Conservation (phyloP, 805 yeast species). For the Yamadazyma nakazawae region DNA sequence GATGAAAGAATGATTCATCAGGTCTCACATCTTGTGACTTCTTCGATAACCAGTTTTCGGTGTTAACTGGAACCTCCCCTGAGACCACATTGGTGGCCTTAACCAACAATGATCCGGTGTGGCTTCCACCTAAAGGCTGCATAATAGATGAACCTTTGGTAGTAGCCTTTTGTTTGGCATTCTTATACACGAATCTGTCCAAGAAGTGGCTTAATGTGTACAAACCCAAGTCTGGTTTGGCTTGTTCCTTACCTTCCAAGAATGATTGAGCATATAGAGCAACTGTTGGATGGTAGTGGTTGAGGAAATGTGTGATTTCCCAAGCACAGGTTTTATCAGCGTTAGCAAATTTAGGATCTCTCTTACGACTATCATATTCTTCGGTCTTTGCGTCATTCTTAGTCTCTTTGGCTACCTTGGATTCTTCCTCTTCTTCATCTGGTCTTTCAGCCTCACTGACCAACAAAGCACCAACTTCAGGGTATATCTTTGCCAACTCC, state of each 20-base stretch:
- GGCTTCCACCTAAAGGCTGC: constrained; percentile 94
- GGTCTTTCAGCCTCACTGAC: constrained; percentile 46
- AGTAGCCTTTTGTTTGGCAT: constrained; percentile 72
- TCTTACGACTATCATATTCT: constrained; percentile 75
- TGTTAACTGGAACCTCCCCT: constrained; percentile 68
- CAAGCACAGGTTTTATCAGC: constrained; percentile 80
- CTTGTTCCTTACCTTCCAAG: constrained; percentile 45
- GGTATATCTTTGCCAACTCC: constrained; percentile 61
- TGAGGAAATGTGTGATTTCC: constrained; percentile 73
- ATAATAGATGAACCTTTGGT: constrained; percentile 89
- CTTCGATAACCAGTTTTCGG: constrained; percentile 77
- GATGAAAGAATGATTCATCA: constrained; percentile 84
- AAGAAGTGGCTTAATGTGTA: constrained; percentile 86
- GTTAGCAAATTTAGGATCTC: constrained; percentile 91
- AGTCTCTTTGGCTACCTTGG: constrained; percentile 10
- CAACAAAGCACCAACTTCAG: constrained; percentile 65
- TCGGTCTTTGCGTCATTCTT: constrained; percentile 11
- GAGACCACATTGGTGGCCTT: constrained; percentile 49
- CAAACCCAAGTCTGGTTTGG: constrained; percentile 87
- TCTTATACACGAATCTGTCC: constrained; percentile 92
- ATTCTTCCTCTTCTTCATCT: constrained; percentile 31
- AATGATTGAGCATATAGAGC: constrained; percentile 71
- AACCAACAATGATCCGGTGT: constrained; percentile 66
- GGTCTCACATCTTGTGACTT: constrained; percentile 68
- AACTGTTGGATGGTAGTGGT: constrained; percentile 92